phyloP scores from a whole-genome alignment of 2,329 filamentous ascomycete genomes.

The Penicillium capsulatum region DNA sequence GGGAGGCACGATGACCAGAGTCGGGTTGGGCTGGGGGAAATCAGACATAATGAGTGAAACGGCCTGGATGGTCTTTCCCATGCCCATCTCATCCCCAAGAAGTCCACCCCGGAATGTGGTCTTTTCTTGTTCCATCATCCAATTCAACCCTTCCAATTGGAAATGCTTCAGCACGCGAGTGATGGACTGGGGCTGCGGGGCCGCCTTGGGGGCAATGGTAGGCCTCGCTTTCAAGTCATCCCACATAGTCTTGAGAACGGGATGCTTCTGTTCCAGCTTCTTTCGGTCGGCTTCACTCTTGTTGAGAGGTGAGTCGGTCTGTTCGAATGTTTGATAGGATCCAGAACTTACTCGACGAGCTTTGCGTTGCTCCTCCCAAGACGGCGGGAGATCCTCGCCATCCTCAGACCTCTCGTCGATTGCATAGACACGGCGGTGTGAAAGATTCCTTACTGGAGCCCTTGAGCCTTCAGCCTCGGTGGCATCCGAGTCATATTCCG shows the following conservation, averaged over 20 bases:
- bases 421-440: neutral
- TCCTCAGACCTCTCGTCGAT: constrained; percentile 4
- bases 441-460: neutral
- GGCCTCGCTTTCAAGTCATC: constrained; percentile 64
- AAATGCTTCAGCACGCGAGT: constrained; percentile 84
- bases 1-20: constrained; percentile 83
- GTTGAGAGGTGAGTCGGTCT: too few species aligned
- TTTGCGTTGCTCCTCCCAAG: constrained; percentile 18
- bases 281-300: constrained; percentile 51
- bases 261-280: constrained; percentile 71
- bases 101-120: constrained; percentile 82
- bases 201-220: constrained; percentile 60
- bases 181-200: constrained; percentile 71
- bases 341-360: constrained; percentile 27
- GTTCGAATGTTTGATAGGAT: too few species aligned
- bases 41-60: constrained; percentile 98
- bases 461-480: constrained; percentile 8
- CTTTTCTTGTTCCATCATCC: constrained; percentile 90
- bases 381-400: constrained; percentile 8
- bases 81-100: constrained; percentile 95
- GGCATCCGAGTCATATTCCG: constrained; percentile 9
- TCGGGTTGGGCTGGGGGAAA: constrained; percentile 76
- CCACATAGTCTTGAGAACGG: constrained; percentile 82
- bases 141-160: constrained; percentile 86
- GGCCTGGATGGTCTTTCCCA: constrained; percentile 97